Conservation (phyloP, 2,329 filamentous ascomycete genomes). For the Apiospora koreana region DNA sequence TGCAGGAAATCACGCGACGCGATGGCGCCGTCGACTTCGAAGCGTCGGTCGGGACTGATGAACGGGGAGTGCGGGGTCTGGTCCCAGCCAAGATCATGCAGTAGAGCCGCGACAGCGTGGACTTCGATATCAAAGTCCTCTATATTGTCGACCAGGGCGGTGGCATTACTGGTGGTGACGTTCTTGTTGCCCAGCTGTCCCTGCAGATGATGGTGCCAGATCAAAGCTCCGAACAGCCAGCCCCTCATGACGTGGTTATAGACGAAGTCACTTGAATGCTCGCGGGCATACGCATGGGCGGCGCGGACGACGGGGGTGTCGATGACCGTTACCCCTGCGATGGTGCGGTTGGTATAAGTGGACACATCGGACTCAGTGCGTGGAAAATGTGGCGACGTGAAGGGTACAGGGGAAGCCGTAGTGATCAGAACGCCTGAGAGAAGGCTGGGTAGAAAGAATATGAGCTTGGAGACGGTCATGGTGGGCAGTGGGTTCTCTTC, state of each 20-base stretch:
- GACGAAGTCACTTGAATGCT: conserved; percentile 28
- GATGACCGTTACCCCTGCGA: conserved; percentile 36
- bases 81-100: conserved; percentile 47
- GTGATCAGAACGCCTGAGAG: background rate
- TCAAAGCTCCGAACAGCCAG: conserved; percentile 27
- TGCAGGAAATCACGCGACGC: conserved; percentile 42
- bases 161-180: conserved; percentile 14
- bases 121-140: conserved; percentile 37
- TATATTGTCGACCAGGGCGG: conserved; percentile 16
- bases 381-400: background rate
- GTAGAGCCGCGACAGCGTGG: conserved; percentile 38
- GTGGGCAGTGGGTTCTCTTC: background rate
- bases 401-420: background rate
- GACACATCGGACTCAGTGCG: background rate
- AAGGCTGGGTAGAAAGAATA: background rate
- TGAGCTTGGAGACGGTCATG: background rate
- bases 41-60: conserved; percentile 45
- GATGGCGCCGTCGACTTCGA: conserved; percentile 52
- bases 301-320: conserved; percentile 34
- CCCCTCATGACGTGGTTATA: conserved; percentile 40
- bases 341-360: conserved; percentile 10
- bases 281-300: conserved; percentile 33
- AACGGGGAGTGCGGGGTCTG: conserved; percentile 31
- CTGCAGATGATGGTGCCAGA: conserved; percentile 12
- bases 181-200: background rate